Base-by-base conservation (phyloP, 352 stramenopile genomes). In the Pythium dissotocum region DNA sequence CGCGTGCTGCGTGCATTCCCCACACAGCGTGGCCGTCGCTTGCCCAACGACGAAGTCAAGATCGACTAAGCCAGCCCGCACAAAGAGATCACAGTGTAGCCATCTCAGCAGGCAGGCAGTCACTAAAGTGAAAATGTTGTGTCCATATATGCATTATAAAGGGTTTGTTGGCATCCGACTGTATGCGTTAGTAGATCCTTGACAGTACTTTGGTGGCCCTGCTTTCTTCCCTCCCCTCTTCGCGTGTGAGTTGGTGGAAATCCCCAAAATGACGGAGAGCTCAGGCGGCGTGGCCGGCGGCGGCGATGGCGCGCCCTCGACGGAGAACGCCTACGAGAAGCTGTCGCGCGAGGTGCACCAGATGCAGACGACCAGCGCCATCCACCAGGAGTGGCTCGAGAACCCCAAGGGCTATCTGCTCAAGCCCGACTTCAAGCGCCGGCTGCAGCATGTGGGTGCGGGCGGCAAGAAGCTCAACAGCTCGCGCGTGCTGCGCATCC, bases 241-340 rank as follows among this genome's bases (percentile, higher is more conserved):
- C 8, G 42, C 28, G 28, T 30, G 28, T 30, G 28, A 30, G 28
- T 30, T 30, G 28, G 1, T 30, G 28, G 38, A 44, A 14, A 44
- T 44, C 38, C 10, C 10, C 18, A 49, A 26, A 9, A 49, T 49
- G 54, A 33, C 52, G 60, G 60, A 58, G 35, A 61, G 36, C 5
- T 49, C 28, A 6, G 54, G 51, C 57, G 58, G 73, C 72, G 28
- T 30, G 28, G 28, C 28, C 5, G 54, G 51, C 57, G 53, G 75
- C 71, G 38, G 66, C 63, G 16, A 72, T 49, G 42, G 42, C 18
- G 42, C 42, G 42, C 74, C 4, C 42, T 65, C 75, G 53, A 65
- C 71, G 18, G 88, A 96, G 74, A 96, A 96, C 61, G 85, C 87
- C 58, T 96, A 96, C 77, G 88, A 96, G 76, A 95, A 94, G 74